These are phyloP conservation scores for Schizonepeta tenuifolia DNA, from an alignment of 257 asterid genomes.

Conservation along the genomic window DNA sequence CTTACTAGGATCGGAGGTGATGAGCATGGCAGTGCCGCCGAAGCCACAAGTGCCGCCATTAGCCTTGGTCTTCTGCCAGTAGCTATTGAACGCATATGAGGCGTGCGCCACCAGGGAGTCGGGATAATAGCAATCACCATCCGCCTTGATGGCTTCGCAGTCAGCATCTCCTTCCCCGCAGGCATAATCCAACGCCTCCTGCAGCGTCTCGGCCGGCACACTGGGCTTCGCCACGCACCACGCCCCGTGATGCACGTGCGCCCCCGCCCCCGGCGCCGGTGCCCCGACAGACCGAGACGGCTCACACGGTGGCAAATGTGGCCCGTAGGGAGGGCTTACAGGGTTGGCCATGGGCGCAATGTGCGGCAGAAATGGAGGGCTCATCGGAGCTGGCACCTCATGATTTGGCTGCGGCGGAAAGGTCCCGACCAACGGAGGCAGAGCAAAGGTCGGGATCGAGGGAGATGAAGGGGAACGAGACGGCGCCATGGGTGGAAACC, in stretches of 20 bases:
- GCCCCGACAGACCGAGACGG: conserved; percentile 48
- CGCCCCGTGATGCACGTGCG: conserved; percentile 51
- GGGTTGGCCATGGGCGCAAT: conserved; percentile 53
- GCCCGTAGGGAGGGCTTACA: conserved; percentile 52
- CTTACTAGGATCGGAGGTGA: conserved; percentile 86
- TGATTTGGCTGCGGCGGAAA: conserved; percentile 52
- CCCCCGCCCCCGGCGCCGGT: conserved; percentile 13
- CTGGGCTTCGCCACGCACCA: conserved; percentile 99
- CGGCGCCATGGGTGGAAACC: conserved; percentile 56
- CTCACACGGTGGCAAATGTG: conserved; percentile 74
- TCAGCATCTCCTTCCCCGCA: conserved; percentile 90
- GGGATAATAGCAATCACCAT: conserved; percentile 73
- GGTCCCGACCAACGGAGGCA: conserved; percentile 75
- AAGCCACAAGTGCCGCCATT: conserved; percentile 83
- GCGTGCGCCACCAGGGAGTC: conserved; percentile 80
- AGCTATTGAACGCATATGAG: conserved; percentile 86
- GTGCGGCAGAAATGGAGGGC: conserved; percentile 47
- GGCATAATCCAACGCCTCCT: conserved; percentile 80
- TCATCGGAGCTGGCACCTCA: conserved; percentile 16
- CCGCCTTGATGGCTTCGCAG: conserved; percentile 71
- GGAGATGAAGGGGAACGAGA: conserved; percentile 41
- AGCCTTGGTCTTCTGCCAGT: conserved; percentile 84
- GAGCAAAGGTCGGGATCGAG: conserved; percentile 52
- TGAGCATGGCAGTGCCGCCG: conserved; percentile 92
- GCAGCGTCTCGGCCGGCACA: conserved; percentile 83